Evolutionary conservation across 768 basidiomycete genomes (phyloP), one percentile per base, ranked within the genome.

Genomic region (Psilocybe cubensis): DNA sequence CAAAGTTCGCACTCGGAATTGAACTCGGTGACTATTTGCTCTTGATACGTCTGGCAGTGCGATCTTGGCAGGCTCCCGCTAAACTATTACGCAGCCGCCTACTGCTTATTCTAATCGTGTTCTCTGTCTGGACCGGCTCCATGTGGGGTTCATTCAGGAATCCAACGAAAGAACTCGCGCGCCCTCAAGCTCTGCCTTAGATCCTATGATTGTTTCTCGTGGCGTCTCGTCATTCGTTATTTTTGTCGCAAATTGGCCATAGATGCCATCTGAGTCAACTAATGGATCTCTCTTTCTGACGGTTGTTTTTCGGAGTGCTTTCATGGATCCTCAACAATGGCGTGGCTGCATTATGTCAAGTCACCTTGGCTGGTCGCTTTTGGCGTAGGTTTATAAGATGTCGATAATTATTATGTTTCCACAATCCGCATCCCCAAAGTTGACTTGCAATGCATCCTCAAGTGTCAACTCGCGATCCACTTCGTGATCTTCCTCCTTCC

Each of bases 401-500:
- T 57, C 50, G 21, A 60, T 49, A 56, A n/a, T 47, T 52, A 29
- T 29, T 56, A 17, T 55, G 17, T 38, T 51, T 53, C 21, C 24
- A 27, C 58, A 59, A 62, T 45, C 48, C 56, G 48, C 56, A 57
- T 18, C 56, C 17, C 38, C 52, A 50, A 51, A 54, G 31, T 59
- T 58, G 29, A 31, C 42, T 44, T 42, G 44, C 52, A 48, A 70
- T 70, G 70, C 63, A 66, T 55, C 58, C 64, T 58, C 62, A 60
- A 41, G 65, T 48, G 51, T 57, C 57, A 47, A 53, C 49, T 20
- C 61, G 52, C 56, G 65, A 63, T 55, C 61, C 62, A 20, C 68
- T 73, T 45, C 60, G 64, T n/a, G 58, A 58, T 10, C 77, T 83
- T 31, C 72, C 78, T 51, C 58, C 72, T 21, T 64, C 72, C 10